phyloP scores from a whole-genome alignment of 768 basidiomycete species.

The Cubamyces sp. region DNA sequence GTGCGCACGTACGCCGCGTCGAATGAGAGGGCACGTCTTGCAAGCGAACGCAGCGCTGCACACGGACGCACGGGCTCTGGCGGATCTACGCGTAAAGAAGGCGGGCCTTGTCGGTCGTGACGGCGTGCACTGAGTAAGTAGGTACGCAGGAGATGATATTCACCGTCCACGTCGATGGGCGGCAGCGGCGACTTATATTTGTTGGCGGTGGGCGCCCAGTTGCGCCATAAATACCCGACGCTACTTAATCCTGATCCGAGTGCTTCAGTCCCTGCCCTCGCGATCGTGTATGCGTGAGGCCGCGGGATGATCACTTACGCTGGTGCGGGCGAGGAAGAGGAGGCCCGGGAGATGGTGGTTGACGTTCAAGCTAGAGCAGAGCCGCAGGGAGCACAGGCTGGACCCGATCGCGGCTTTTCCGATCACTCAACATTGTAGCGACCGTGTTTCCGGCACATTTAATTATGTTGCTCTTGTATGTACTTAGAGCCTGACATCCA shows the following conservation, averaged over 20 bases:
- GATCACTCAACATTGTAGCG: slow-evolving; percentile 1
- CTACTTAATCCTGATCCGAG: slow-evolving; percentile 3
- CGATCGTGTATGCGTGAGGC: not conserved
- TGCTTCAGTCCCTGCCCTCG: not conserved
- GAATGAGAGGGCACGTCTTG: not conserved
- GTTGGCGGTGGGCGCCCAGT: slow-evolving; percentile 8
- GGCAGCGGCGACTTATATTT: slow-evolving; percentile 12
- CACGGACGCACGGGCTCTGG: not conserved
- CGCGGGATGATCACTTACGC: not conserved
- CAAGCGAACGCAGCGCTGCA: not conserved
- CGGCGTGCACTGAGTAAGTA: not conserved
- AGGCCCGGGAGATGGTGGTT: slow-evolving; percentile 14
- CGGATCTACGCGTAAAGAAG: slow-evolving; percentile 3
- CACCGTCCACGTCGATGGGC: slow-evolving; percentile 9
- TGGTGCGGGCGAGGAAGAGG: not conserved
- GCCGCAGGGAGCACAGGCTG: not conserved
- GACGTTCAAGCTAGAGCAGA: slow-evolving; percentile 2
- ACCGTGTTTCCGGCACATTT: slow-evolving; percentile 3
- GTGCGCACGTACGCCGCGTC: slow-evolving; percentile 8
- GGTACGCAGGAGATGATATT: slow-evolving; percentile 4
- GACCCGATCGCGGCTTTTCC: slow-evolving; percentile 3
- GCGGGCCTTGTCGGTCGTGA: slow-evolving; percentile 1
- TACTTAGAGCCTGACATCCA: not conserved
- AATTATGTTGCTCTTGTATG: not conserved
- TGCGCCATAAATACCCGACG: not conserved